Evolutionary conservation across 1,139 yeast species (phyloP).

Genomic region (Nakaseomyces kungkrabaensis): DNA sequence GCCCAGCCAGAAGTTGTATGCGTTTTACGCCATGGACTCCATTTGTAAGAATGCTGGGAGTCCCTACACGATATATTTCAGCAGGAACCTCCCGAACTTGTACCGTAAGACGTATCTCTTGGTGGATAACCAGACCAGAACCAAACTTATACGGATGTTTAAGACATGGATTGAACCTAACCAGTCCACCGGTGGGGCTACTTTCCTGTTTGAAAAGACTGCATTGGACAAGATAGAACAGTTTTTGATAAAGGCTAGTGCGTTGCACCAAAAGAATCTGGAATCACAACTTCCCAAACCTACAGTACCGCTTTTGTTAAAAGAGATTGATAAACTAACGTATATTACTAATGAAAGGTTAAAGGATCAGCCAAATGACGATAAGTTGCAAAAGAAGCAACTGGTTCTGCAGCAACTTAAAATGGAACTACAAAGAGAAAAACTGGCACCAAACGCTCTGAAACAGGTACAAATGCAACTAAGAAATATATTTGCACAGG

Average conservation of each 20-base stretch:
- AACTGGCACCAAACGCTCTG: conserved; percentile 33
- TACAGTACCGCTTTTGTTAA: conserved; percentile 23
- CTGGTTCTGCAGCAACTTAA: conserved; percentile 30
- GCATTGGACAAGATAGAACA: conserved; percentile 65
- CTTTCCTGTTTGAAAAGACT: conserved; percentile 51
- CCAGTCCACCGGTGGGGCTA: conserved; percentile 33
- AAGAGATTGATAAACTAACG: conserved; percentile 35
- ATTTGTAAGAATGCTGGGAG: conserved; percentile 83
- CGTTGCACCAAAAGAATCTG: conserved; percentile 29
- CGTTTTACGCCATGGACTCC: conserved; percentile 82
- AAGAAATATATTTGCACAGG: conserved; percentile 29
- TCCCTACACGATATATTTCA: conserved; percentile 74
- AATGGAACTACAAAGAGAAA: conserved; percentile 28
- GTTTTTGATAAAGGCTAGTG: conserved; percentile 54
- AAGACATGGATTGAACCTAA: conserved; percentile 76
- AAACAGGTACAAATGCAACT: conserved; percentile 36
- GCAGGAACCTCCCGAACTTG: conserved; percentile 30
- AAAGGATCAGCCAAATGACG: conserved; percentile 31
- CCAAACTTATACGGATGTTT: conserved; percentile 64
- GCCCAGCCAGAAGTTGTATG: conserved; percentile 75
- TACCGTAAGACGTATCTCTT: conserved; percentile 71
- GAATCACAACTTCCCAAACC: conserved; percentile 25
- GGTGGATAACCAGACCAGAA: conserved; percentile 66
- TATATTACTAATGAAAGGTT: conserved; percentile 33
- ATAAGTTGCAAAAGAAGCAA: conserved; percentile 31